phyloP scores from a whole-genome alignment of 805 yeast genomes.

The Metschnikowia shivogae region DNA sequence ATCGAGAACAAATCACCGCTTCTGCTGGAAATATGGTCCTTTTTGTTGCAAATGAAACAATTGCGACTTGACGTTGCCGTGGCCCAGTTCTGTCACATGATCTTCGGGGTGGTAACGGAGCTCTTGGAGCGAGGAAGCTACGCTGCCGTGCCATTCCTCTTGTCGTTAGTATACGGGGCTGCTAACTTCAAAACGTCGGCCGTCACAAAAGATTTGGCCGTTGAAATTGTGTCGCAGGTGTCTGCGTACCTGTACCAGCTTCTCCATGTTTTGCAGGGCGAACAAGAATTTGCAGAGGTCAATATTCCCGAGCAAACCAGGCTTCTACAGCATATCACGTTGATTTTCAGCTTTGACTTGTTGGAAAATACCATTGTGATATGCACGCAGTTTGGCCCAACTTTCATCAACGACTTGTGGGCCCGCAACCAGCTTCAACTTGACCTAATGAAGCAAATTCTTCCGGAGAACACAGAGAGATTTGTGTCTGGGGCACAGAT shows the following conservation, averaged over 20 bases:
- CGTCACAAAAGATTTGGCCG: conserved; percentile 33
- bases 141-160: conserved; percentile 54
- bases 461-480: conserved; percentile 48
- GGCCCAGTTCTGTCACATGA: conserved; percentile 29
- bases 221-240: conserved; percentile 14
- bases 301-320: conserved; percentile 26
- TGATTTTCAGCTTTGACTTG: conserved; percentile 52
- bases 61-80: conserved; percentile 49
- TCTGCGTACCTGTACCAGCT: conserved; percentile 18
- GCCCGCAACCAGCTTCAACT: conserved; percentile 27
- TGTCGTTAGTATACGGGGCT: conserved; percentile 53
- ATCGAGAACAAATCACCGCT: conserved; percentile 31
- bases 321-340: conserved; percentile 49
- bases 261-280: conserved; percentile 20
- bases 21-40: conserved; percentile 41
- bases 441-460: conserved; percentile 33
- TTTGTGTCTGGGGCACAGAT: conserved; percentile 38
- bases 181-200: conserved; percentile 63
- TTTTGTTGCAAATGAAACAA: conserved; percentile 40
- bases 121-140: conserved; percentile 23
- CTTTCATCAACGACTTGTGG: conserved; percentile 20
- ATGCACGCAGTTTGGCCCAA: conserved; percentile 23
- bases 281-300: conserved; percentile 16
- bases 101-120: conserved; percentile 23
- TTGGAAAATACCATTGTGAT: conserved; percentile 43